A percentile compares a stretch with the other conserved stretches of the same genome.
phyloP scores from a whole-genome alignment of 2,329 filamentous ascomycete genomes.

The Pseudocercospora fuligena region DNA sequence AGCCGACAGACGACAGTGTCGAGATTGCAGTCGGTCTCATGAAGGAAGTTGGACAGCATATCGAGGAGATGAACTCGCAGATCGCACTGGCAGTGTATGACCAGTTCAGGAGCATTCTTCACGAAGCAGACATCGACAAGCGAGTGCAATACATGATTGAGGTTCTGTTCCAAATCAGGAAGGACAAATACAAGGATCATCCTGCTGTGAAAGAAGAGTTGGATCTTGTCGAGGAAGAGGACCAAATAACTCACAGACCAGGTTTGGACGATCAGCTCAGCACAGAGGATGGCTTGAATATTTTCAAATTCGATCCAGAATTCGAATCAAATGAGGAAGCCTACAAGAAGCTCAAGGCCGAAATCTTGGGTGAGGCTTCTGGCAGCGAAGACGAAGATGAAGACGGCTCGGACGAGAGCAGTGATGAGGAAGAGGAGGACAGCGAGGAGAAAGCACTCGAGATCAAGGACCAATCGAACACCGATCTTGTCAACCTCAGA shows the following conservation, averaged over 20 bases:
- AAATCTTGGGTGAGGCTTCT: conserved; percentile 81
- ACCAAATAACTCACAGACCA: conserved; percentile 90
- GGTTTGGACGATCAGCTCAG: conserved; percentile 83
- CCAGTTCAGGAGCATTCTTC: conserved; percentile 90
- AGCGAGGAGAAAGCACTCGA: conserved; percentile 80
- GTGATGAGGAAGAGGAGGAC: conserved; percentile 63
- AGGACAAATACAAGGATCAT: conserved; percentile 96
- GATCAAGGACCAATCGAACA: conserved; percentile 97
- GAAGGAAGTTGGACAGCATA: conserved; percentile 87
- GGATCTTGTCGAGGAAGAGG: conserved; percentile 94
- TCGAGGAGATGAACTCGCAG: conserved; percentile 91
- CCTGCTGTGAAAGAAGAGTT: conserved; percentile 88
- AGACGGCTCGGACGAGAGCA: conserved; percentile 58
- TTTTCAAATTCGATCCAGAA: conserved; percentile 91
- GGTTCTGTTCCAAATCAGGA: conserved; percentile 93
- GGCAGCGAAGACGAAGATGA: conserved; percentile 83
- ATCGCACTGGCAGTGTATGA: conserved; percentile 93
- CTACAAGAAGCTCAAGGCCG: conserved; percentile 87
- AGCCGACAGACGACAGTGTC: conserved; percentile 95
- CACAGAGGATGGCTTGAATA: conserved; percentile 84
- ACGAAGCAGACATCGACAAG: conserved; percentile 97
- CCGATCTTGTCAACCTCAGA: conserved; percentile 89
- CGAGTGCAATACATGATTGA: conserved; percentile 99
- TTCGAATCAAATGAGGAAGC: conserved; percentile 91
- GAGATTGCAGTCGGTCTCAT: conserved; percentile 96